Base-by-base conservation (phyloP, 2,329 filamentous ascomycete species). In the Botrytis porri region DNA sequence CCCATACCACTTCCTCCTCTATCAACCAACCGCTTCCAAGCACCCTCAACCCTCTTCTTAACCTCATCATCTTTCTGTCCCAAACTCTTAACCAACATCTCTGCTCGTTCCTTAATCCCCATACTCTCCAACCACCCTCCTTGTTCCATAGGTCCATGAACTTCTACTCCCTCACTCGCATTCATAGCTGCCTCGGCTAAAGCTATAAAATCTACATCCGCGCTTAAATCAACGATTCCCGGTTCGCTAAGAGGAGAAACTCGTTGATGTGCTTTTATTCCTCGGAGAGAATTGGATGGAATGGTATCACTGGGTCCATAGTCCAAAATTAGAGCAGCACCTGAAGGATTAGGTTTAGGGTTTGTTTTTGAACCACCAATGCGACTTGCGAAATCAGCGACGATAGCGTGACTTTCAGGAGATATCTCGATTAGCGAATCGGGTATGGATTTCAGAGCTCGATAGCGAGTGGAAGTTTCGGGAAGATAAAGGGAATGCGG, bases 281-380 rank as follows among this genome's bases (percentile, higher is more conserved):
- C 96, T 45, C 96, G 92, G 35, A 99, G 87, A 0, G 94, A 97
- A 85, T 97, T 97, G 74, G 92, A 85, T 4, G 96, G 96, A 66
- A 99, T 90, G 0, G 88, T 92, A 78, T 90, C 86, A 4, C 89
- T 83, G 7, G 95, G 92, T 29, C 96, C 96, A 83, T 99, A 99
- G 84, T 99, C 96, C 63, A 99, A 89, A 77, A 99, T 93, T n/a
- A 99, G 86, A 0, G 95, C 96, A 14, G 95, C 96, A 67, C 96
- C 96, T 0, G 90, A 91, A 1, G 95, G 90, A 0, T 80, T 81
- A 0, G 85, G 77, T 80, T 93, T 95, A 0, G 86, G 84, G 9
- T 85, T 77, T 57, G 84, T 77, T 1, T 82, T 73, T 0, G 88
- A 85, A 69, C 93, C 94, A 70, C 95, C 95, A 79, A 99, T 97